Evolutionary conservation across 805 yeast genomes (phyloP), one percentile per base, ranked within the genome.

Genomic region (Komagataella ulmi): DNA sequence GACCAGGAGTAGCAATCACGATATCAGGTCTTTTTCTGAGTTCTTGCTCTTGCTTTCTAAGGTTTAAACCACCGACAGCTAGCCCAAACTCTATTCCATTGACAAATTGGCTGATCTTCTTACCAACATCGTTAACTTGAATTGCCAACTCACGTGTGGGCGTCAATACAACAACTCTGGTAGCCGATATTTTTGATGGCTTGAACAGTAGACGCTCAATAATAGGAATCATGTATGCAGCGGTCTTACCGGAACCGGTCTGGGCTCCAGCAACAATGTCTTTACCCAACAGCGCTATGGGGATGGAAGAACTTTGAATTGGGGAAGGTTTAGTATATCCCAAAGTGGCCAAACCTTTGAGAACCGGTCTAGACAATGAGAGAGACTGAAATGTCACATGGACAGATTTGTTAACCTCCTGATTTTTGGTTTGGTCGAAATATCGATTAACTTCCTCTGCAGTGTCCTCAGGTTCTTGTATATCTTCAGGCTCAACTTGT

Each of bases 211-310:
- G 73, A 69, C 99, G 81, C 69, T 93, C 99, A 54, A 93, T 80
- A 47, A 90, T 88, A 12, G 99, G 99, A 52, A 93, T 85, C 84
- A 93, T 83, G 65, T 88, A 93, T 1, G 99, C 99, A 2, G 97
- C 99, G 21, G 99, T 93, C 66, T 93, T 93, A 77, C 99, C 99
- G 18, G 98, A 91, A 72, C 99, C 99, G 3, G 99, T 93, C 21
- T 88, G 96, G 43, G 99, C 99, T 73, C 98, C 98, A 17, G 98
- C 99, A 60, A 93, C 97, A 50, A 93, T 81, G 68, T 93, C 99
- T 63, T 88, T 91, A 60, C 99, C 99, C 55, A 87, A 65, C 45
- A 93, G 73, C 1, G 97, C 96, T 53, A 91, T 81, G 12, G 99
- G 99, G 55, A 93, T 90, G 7, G 95, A 80, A 0, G 97, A 86